Evolutionary conservation across 805 yeast species (phyloP), one percentile per base, ranked within the genome.

Genomic region (Maudiozyma turicensis): DNA sequence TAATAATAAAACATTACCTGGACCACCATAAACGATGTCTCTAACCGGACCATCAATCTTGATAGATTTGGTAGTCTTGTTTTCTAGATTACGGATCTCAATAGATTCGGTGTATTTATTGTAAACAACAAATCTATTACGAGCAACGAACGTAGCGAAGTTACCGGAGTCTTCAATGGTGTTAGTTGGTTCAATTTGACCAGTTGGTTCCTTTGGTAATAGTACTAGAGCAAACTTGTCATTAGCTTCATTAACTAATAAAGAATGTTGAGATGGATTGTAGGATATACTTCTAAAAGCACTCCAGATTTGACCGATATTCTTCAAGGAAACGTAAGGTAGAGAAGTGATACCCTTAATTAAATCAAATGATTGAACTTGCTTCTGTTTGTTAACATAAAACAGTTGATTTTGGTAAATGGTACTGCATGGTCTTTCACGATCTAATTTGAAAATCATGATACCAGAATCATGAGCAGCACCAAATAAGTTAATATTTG

Each of bases 381-480:
- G 95, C 67, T 84, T 87, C 64, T 88, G 95, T 52, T 79, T 76
- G 68, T 87, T 88, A 59, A 89, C 80, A 62, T 77, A 91, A 53
- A 77, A 78, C 58, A 93, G 68, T 58, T 77, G 81, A 68, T 86
- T 86, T 64, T 86, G 93, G 59, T 79, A 78, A n/a, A 96, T 95
- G 20, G 56, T 56, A 44, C 57, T 57, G 40, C 64, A 57, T 11
- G 99, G 98, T 67, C 99, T 82, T 74, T 93, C 99, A 66, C 98
- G 85, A 67, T 88, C 96, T 52, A 93, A 76, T 71, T 93, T 93
- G 78, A 93, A 95, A 45, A 93, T 95, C 95, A 90, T 90, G 32
- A 89, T 95, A 66, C 99, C 99, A 13, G 89, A 77, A 68, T 95
- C 99, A 69, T 91, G 98, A 59, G 95, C 91, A 32, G 96, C 84